phyloP scores from a whole-genome alignment of 192 early-diverging fungal species.

The Lunasporangiospora selenospora region DNA sequence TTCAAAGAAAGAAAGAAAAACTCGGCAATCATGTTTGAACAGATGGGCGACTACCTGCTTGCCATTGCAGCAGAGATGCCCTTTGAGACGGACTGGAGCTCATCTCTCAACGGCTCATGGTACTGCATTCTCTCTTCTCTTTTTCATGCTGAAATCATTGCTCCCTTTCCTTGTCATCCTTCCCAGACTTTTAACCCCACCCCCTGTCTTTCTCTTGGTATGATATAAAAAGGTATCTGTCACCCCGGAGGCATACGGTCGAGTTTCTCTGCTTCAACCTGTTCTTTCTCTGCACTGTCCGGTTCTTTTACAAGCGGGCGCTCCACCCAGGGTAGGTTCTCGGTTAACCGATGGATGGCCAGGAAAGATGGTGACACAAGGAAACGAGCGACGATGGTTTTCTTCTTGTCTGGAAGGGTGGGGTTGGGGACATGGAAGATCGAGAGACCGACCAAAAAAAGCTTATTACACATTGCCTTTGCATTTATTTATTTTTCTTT shows the following conservation, averaged over 20 bases:
- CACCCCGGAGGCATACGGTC: constrained; percentile 55
- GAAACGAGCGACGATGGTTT: background rate
- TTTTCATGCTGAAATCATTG: background rate
- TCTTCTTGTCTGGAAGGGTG: background rate
- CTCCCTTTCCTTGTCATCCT: no score
- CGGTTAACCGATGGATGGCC: background rate
- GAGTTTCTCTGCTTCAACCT: constrained; percentile 50
- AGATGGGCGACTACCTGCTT: constrained; percentile 40
- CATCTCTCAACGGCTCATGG: constrained; percentile 57
- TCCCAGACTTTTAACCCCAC: background rate
- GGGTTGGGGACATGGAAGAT: background rate
- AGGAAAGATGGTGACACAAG: background rate
- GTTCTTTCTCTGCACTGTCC: constrained; percentile 28
- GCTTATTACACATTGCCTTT: constrained; percentile 8
- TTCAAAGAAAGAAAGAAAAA: no score
- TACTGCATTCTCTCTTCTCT: constrained; percentile 13
- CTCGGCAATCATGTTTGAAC: constrained; percentile 32
- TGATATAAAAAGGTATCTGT: constrained; percentile 54
- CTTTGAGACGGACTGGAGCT: constrained; percentile 55
- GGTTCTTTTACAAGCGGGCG: constrained; percentile 43
- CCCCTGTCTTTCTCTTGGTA: background rate
- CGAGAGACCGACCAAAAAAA: background rate
- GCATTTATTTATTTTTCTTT: background rate
- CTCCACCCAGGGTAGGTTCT: constrained; percentile 39
- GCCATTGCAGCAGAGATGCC: constrained; percentile 51